A percentile compares a stretch with the other conserved stretches of the same genome.
These are phyloP conservation scores for Phaseolus lunatus DNA, from an alignment of 306 rosid genomes.

Conservation along the genomic window DNA sequence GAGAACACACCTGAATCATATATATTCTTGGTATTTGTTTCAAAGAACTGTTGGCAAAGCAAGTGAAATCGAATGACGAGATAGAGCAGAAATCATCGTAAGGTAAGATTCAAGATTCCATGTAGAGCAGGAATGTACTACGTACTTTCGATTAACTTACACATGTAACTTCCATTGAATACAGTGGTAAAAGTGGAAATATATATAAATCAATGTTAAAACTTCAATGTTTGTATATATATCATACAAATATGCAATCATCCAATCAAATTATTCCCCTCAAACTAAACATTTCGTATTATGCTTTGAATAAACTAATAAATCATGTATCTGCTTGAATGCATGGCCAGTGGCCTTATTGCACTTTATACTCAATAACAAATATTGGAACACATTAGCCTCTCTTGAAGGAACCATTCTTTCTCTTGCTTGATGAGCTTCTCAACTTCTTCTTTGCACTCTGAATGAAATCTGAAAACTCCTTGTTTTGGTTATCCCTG, in stretches of 20 bases:
- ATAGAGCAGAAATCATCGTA: neutral
- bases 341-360: neutral
- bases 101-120: neutral
- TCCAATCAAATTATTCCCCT: neutral
- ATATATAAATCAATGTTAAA: neutral
- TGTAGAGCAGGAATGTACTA: neutral
- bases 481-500: constrained; percentile 37
- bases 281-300: neutral
- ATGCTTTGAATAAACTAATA: neutral
- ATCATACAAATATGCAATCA: neutral
- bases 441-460: constrained; percentile 50
- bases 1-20: neutral
- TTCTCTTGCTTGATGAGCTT: constrained; percentile 48
- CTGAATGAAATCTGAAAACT: constrained; percentile 58
- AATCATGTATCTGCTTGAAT: neutral
- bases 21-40: neutral
- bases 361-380: neutral
- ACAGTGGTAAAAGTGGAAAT: neutral
- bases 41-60: neutral
- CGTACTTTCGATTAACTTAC: neutral
- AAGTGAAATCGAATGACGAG: neutral
- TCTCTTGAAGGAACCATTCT: constrained; percentile 39
- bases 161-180: neutral
- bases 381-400: neutral
- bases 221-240: neutral